Conservation (phyloP, 2,329 filamentous ascomycete species). For the Colletotrichum salicis region DNA sequence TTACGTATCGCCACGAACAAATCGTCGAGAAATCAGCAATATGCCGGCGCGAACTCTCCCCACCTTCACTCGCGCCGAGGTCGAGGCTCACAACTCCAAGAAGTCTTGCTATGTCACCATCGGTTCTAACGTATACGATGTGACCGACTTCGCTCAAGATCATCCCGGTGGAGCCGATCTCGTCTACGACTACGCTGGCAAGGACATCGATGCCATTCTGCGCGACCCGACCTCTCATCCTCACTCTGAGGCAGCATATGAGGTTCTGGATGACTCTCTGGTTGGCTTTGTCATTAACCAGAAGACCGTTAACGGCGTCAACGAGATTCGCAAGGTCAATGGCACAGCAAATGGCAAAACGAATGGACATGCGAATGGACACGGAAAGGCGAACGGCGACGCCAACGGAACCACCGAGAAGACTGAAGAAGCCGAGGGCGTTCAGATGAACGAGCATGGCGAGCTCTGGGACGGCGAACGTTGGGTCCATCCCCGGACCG, state of each 20-base stretch:
- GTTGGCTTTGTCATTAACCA: conserved; percentile 81
- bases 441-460: conserved; percentile 40
- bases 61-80: conserved; percentile 82
- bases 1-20: conserved; percentile 29
- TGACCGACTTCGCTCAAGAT: conserved; percentile 89
- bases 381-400: conserved; percentile 44
- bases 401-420: conserved; percentile 50
- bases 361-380: conserved; percentile 41
- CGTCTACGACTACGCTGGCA: conserved; percentile 88
- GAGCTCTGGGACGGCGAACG: conserved; percentile 35
- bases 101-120: conserved; percentile 95
- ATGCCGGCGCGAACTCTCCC: conserved; percentile 89
- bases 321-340: conserved; percentile 44
- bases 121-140: conserved; percentile 90
- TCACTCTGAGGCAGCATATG: conserved; percentile 94
- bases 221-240: conserved; percentile 84
- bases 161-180: conserved; percentile 92
- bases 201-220: conserved; percentile 85
- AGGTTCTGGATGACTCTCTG: conserved; percentile 87
- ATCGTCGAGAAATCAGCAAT: conserved; percentile 3
- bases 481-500: conserved; percentile 72
- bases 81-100: conserved; percentile 80
- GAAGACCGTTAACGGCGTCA: conserved; percentile 57
- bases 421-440: conserved; percentile 44
- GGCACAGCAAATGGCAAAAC: conserved; percentile 50